These are phyloP conservation scores for Nymphaea colorata DNA, from an alignment of 164 flowering plant species.

Conservation along the genomic window DNA sequence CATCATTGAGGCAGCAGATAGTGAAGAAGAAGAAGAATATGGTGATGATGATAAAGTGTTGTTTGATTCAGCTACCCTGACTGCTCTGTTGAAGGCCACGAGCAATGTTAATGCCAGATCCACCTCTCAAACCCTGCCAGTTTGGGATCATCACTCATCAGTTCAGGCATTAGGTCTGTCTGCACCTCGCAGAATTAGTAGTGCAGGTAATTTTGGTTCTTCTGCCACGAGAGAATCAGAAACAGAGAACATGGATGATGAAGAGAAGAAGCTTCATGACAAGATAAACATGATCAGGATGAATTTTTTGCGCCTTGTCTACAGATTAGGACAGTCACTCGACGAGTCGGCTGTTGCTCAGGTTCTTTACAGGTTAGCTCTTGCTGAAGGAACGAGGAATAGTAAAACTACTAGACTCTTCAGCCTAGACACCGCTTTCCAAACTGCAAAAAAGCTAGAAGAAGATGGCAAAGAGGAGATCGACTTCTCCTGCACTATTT, in stretches of 20 bases:
- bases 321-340: conserved; percentile 61
- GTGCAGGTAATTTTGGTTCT: conserved; percentile 26
- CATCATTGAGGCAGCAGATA: conserved; percentile 80
- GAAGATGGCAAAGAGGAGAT: conserved; percentile 43
- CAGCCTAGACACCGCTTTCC: conserved; percentile 63
- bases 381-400: conserved; percentile 29
- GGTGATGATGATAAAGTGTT: conserved; percentile 51
- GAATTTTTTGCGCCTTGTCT: conserved; percentile 75
- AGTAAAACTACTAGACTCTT: conserved; percentile 43
- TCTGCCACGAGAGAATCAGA: conserved; percentile 32
- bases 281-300: conserved; percentile 63
- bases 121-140: conserved; percentile 94
- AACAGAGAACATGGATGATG: conserved; percentile 41
- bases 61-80: conserved; percentile 82
- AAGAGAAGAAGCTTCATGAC: conserved; percentile 67
- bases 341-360: conserved; percentile 74
- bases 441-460: conserved; percentile 55
- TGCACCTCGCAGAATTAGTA: conserved; percentile 34
- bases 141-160: conserved; percentile 71
- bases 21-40: conserved; percentile 43
- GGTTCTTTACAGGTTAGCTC: conserved; percentile 68
- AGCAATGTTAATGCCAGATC: conserved; percentile 60
- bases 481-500: conserved; percentile 61
- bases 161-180: conserved; percentile 40
- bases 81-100: conserved; percentile 91